These are phyloP conservation scores for Draba incana DNA, from an alignment of 345 rosid genomes.

Conservation along the genomic window DNA sequence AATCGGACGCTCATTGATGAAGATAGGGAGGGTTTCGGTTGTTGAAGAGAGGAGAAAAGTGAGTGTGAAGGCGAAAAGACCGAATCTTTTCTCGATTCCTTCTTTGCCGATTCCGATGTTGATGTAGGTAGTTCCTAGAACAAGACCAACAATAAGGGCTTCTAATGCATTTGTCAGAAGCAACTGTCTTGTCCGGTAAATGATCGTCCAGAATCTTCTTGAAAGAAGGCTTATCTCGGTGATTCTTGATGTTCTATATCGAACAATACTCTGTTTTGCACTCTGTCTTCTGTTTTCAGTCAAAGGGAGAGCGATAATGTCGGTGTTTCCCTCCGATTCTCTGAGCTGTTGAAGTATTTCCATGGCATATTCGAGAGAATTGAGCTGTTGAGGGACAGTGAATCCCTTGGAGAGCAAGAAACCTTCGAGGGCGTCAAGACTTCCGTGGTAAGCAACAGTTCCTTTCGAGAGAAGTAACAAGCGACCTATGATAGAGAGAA, in stretches of 20 bases:
- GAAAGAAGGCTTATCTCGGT: conserved; percentile 62
- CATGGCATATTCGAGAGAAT: conserved; percentile 86
- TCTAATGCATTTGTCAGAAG: conserved; percentile 78
- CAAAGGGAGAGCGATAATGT: conserved; percentile 17
- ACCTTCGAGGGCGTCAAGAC: conserved; percentile 53
- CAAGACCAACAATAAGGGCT: conserved; percentile 89
- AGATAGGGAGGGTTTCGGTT: conserved; percentile 92
- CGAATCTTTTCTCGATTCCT: conserved; percentile 83
- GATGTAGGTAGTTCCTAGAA: conserved; percentile 83
- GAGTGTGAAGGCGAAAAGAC: conserved; percentile 91
- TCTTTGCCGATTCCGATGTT: conserved; percentile 68
- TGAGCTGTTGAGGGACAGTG: conserved; percentile 85
- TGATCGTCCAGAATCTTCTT: conserved; percentile 73
- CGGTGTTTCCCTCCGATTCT: conserved; percentile 39
- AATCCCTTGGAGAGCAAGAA: conserved; percentile 65
- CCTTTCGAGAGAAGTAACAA: conserved; percentile 76
- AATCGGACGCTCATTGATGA: conserved; percentile 87
- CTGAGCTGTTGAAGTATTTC: conserved; percentile 70
- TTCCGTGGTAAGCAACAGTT: conserved; percentile 74
- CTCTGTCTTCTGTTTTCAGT: neutral
- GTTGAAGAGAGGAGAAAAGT: conserved; percentile 93
- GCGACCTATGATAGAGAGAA: conserved; percentile 67
- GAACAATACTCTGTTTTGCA: conserved; percentile 22
- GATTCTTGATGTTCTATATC: conserved; percentile 62
- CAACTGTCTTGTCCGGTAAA: conserved; percentile 85